Percentiles rank a stretch among this genome's conserved stretches.
phyloP scores from a whole-genome alignment of 768 basidiomycete genomes.

The Trametes punicea region DNA sequence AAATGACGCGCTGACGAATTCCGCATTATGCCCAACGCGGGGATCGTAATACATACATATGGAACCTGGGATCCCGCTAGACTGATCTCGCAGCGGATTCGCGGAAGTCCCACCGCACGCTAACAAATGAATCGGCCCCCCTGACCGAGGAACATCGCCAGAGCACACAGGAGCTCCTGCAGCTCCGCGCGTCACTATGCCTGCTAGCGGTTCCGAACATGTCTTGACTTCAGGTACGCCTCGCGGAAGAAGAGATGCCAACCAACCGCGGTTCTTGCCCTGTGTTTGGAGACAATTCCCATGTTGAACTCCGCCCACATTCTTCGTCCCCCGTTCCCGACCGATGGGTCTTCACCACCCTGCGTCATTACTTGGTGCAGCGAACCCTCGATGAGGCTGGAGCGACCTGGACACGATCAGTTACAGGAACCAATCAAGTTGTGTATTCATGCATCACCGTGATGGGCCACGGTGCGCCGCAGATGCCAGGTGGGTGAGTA shows the following conservation, averaged over 20 bases:
- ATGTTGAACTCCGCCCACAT: conserved; percentile 5
- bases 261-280: background rate
- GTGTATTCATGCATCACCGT: conserved; percentile 2
- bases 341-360: background rate
- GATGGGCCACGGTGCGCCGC: background rate
- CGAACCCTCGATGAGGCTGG: conserved; percentile 7
- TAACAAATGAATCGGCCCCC: background rate
- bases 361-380: background rate
- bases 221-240: background rate
- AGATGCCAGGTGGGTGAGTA: conserved; percentile 12
- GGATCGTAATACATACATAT: too few species aligned
- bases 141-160: background rate
- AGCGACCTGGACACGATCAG: conserved; percentile 8
- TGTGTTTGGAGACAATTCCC: background rate
- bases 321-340: background rate
- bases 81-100: conserved; percentile 3
- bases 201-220: background rate
- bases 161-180: background rate
- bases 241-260: conserved; percentile 18
- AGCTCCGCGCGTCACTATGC: background rate
- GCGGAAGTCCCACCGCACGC: background rate
- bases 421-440: background rate
- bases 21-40: conserved; percentile 3
- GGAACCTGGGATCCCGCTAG: conserved; percentile 1
- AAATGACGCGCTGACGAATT: conserved; percentile 12